phyloP scores from a whole-genome alignment of 345 rosid genomes.

The Eucalyptus sp. region DNA sequence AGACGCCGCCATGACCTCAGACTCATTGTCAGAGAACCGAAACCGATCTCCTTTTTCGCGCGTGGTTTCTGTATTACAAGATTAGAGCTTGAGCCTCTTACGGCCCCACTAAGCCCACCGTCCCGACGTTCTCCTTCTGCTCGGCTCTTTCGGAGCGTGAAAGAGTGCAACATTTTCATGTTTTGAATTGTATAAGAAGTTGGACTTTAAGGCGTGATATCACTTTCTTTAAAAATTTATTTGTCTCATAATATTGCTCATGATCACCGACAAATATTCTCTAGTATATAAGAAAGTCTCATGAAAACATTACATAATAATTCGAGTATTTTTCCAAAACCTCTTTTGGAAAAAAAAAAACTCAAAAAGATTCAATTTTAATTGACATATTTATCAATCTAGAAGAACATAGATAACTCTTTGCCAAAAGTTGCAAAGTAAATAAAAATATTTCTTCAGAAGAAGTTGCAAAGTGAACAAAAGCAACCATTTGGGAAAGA shows the following conservation, averaged over 20 bases:
- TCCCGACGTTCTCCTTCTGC: background rate
- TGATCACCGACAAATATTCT: rapidly evolving
- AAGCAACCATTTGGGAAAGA: too few species aligned
- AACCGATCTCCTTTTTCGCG: background rate
- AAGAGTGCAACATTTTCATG: background rate
- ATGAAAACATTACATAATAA: too few species aligned
- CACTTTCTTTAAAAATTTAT: rapidly evolving
- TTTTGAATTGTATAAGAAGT: too few species aligned
- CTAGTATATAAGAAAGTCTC: too few species aligned
- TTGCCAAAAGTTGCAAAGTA: too few species aligned
- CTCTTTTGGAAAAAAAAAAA: too few species aligned
- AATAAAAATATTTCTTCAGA: too few species aligned
- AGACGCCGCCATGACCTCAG: background rate
- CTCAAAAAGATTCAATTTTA: too few species aligned
- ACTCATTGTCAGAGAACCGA: background rate
- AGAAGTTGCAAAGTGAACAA: too few species aligned
- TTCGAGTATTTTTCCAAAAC: too few species aligned
- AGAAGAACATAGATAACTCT: too few species aligned
- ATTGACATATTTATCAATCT: too few species aligned
- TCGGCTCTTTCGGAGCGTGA: background rate
- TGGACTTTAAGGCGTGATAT: rapidly evolving
- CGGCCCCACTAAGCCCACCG: background rate
- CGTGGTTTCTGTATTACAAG: background rate
- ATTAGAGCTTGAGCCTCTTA: background rate
- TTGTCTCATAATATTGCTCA: rapidly evolving